Percentiles rank a stretch among this genome's conserved stretches.
phyloP scores from a whole-genome alignment of 495 filamentous ascomycete genomes.

The Tuber magnatum region DNA sequence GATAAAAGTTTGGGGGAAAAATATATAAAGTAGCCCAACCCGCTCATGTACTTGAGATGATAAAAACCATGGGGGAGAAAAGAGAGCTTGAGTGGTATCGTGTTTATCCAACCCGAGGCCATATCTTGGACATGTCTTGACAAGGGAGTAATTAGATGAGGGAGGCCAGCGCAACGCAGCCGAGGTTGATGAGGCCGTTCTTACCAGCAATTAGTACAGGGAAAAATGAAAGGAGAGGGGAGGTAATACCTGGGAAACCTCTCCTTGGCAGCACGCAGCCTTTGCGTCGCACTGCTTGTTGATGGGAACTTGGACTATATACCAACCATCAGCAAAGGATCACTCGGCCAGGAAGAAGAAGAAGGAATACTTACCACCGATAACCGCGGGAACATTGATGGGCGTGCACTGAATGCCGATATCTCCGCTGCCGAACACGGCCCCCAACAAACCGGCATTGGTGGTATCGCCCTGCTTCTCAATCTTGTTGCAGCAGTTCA shows the following conservation, averaged over 20 bases:
- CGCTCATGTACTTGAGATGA: conserved; percentile 4
- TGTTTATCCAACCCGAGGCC: conserved; percentile 9
- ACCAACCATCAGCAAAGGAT: conserved; percentile 1
- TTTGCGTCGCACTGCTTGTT: conserved; percentile 34
- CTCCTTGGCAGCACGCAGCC: conserved; percentile 32
- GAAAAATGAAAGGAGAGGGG: background rate
- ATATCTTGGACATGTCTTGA: conserved; percentile 4
- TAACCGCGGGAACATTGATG: conserved; percentile 22
- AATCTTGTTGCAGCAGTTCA: conserved; percentile 36
- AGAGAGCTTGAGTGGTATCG: too few relatives aligned
- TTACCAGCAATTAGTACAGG: background rate
- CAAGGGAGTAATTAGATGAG: conserved; percentile 14
- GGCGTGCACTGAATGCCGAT: conserved; percentile 31
- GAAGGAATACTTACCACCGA: conserved; percentile 15
- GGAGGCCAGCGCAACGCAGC: conserved; percentile 28
- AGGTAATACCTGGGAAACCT: conserved; percentile 22
- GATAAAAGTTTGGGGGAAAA: background rate
- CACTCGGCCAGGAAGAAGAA: too few relatives aligned
- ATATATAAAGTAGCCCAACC: conserved; percentile 4
- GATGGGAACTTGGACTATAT: conserved; percentile 28
- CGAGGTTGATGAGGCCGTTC: conserved; percentile 30
- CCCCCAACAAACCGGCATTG: conserved; percentile 20
- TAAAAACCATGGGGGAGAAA: background rate
- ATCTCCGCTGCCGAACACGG: conserved; percentile 24
- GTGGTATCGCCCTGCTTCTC: conserved; percentile 35